These are phyloP conservation scores for Phytophthora ramorum DNA, from an alignment of 352 stramenopile species.

Conservation along the genomic window DNA sequence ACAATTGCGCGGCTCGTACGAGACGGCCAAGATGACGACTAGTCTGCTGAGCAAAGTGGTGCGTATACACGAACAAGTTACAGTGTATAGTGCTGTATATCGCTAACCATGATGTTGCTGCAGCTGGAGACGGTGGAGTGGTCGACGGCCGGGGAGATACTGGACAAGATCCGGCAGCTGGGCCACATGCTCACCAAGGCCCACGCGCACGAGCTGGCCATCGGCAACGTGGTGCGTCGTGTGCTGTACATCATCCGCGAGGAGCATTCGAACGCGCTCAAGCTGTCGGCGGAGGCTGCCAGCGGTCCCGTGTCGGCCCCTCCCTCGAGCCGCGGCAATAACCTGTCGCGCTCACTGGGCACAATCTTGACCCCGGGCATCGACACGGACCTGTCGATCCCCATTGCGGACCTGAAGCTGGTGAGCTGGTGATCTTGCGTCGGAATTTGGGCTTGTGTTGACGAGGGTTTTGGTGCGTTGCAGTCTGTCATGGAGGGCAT, in stretches of 20 bases:
- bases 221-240: conserved; percentile 90
- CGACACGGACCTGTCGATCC: conserved; percentile 83
- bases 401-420: conserved; percentile 84
- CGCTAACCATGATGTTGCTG: neutral
- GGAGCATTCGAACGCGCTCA: conserved; percentile 82
- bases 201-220: conserved; percentile 83
- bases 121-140: conserved; percentile 84
- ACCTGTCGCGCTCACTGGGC: conserved; percentile 75
- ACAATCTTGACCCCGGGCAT: conserved; percentile 84
- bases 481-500: conserved; percentile 96
- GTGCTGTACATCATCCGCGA: conserved; percentile 92
- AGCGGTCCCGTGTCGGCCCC: conserved; percentile 25
- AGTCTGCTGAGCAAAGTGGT: conserved; percentile 80
- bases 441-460: neutral
- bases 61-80: conserved; percentile 13
- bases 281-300: conserved; percentile 39
- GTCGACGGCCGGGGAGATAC: conserved; percentile 81
- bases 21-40: conserved; percentile 83
- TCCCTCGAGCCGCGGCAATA: conserved; percentile 57
- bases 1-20: conserved; percentile 79
- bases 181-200: conserved; percentile 86
- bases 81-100: conserved; percentile 12
- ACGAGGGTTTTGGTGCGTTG: conserved; percentile 19
- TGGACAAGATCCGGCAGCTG: conserved; percentile 85
- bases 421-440: conserved; percentile 36